These are phyloP conservation scores for Odonthalia washingtoniensis DNA, from an alignment of 31 red algal species.

Conservation along the genomic window DNA sequence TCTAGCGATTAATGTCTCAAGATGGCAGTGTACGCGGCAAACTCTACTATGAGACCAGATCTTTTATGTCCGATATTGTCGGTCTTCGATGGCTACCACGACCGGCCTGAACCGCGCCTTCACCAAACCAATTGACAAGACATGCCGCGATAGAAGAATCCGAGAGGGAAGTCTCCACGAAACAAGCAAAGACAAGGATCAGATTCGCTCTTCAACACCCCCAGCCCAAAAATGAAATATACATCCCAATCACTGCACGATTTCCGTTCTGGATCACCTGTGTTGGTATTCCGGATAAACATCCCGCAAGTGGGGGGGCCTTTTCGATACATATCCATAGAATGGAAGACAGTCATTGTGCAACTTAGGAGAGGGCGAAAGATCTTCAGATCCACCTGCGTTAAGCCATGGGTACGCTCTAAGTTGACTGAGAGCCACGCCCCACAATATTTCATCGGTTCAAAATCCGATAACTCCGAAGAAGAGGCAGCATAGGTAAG, in stretches of 20 bases:
- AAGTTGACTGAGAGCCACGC: no score
- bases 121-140: conserved; percentile 22
- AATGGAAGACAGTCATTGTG: background rate
- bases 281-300: background rate
- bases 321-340: background rate
- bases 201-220: conserved; percentile 25
- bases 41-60: no score
- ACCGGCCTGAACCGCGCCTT: background rate
- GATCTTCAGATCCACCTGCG: conserved; percentile 2
- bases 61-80: conserved; percentile 21
- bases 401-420: background rate
- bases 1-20: no score
- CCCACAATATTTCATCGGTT: no score
- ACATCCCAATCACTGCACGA: no score
- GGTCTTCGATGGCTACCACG: conserved; percentile 3
- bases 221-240: no score
- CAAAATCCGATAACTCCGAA: no score
- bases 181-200: conserved; percentile 30
- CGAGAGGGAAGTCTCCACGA: conserved; percentile 22
- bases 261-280: no score
- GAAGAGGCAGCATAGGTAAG: no score
- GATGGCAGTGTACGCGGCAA: no score
- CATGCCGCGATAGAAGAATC: background rate
- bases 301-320: background rate
- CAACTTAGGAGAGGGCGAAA: background rate